Evolutionary conservation across 192 early-diverging fungal genomes (phyloP).

Genomic region (Coemansia sp.): DNA sequence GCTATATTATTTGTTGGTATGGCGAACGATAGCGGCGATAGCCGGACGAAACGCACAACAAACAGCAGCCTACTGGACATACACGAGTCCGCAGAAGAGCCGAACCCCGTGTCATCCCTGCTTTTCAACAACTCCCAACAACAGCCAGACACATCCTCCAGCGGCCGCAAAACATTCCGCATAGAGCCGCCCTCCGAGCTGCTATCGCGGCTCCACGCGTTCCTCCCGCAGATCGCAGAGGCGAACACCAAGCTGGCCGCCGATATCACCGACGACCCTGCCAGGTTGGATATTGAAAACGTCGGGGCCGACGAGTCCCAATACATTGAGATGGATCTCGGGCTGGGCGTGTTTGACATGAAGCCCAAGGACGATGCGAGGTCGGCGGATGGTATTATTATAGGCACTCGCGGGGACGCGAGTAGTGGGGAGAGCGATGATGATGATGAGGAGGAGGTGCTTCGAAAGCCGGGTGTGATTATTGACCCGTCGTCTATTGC

Average conservation of each 20-base stretch:
- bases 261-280: conserved; percentile 26
- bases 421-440: background rate
- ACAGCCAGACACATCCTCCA: background rate
- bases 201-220: conserved; percentile 37
- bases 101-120: background rate
- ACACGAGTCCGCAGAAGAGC: background rate
- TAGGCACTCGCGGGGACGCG: conserved; percentile 5
- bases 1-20: background rate
- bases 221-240: conserved; percentile 49
- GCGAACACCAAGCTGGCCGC: conserved; percentile 41
- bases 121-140: background rate
- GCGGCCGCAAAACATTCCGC: conserved; percentile 33
- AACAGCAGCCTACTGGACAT: conserved; percentile 23
- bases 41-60: background rate
- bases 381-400: conserved; percentile 14
- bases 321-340: conserved; percentile 52
- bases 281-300: conserved; percentile 45
- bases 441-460: background rate
- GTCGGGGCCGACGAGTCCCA: conserved; percentile 26
- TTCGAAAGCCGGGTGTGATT: background rate
- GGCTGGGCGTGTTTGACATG: conserved; percentile 48
- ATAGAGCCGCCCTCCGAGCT: conserved; percentile 41
- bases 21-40: background rate
- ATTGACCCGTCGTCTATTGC: conserved; percentile 20
- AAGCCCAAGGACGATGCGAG: conserved; percentile 28